Base-by-base conservation (phyloP, 495 filamentous ascomycete species). In the Schizothecium vesticola region DNA sequence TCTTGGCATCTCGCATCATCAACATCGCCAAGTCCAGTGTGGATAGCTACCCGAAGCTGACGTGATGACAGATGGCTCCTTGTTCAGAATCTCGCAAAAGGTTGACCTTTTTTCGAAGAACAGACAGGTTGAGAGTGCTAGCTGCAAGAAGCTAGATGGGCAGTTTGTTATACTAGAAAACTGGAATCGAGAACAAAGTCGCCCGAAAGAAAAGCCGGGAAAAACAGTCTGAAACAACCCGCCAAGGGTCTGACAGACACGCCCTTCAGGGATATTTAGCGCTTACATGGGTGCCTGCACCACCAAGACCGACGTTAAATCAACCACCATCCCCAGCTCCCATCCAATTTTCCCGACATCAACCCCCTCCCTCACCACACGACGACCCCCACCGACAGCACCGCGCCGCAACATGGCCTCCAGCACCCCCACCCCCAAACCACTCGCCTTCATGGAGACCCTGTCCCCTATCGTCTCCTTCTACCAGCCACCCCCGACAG, bases 381-480 rank as follows among this genome's bases (percentile, higher is more conserved):
- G 9, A 19, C n/a, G 3, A 21, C 19, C 61, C 5, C 26, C 26
- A 31, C 13, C 61, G 21, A 29, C 26, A 63, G 25, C 25, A 63
- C 3, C 61, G 5, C 29, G 13, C 19, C 29, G 2, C 31, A 31
- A 55, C 13, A 63, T 63, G 61, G 22, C 36, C 22, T n/a, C 61
- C 31, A 19, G 16, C 33, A 11, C 36, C 21, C 22, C 31, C 22
- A 21, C 31, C 10, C 61, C 61, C n/a, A 63, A 55, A 26, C n/a
- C 61, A 0, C 61, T 63, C 61, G 31, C 61, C 61, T 63, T 63
- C 61, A 63, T 63, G 61, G 61, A 63, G 61, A 25, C 61, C n/a
- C 61, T 63, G 33, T 63, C 61, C 31, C 61, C 61, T 5, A 36
- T 51, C 61, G 31, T 63, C 61, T 63, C 61, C 19, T 36, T 56